Conservation (phyloP, 257 asterid genomes). For the Capsicum pubescens region DNA sequence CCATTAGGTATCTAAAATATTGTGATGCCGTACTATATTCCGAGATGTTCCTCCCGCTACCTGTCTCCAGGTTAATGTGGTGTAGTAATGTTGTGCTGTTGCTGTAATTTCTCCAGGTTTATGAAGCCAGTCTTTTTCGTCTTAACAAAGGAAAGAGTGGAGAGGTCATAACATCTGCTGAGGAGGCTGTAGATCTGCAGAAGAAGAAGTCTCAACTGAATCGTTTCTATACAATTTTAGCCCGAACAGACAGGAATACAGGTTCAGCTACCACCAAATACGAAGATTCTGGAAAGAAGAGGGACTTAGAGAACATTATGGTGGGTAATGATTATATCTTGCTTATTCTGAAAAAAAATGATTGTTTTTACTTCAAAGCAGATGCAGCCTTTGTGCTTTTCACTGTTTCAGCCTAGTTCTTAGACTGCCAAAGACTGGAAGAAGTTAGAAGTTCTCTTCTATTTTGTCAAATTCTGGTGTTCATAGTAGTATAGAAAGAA, state of each 20-base stretch:
- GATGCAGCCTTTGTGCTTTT: background rate
- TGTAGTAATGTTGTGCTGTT: constrained; percentile 2
- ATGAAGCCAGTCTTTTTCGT: constrained; percentile 94
- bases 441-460: background rate
- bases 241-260: constrained; percentile 62
- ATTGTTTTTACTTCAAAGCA: constrained; percentile 21
- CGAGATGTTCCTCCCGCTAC: background rate
- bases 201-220: constrained; percentile 77
- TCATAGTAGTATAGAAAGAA: constrained; percentile 16
- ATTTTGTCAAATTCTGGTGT: constrained; percentile 13
- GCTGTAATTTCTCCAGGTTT: constrained; percentile 56
- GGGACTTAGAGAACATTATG: constrained; percentile 81
- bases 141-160: constrained; percentile 72
- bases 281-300: constrained; percentile 70
- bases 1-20: constrained; percentile 10
- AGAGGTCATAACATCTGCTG: constrained; percentile 74
- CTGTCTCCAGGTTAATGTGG: constrained; percentile 10
- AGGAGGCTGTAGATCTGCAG: constrained; percentile 87
- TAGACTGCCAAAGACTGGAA: constrained; percentile 22
- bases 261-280: constrained; percentile 43
- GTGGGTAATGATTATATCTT: constrained; percentile 48
- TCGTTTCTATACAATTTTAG: constrained; percentile 71
- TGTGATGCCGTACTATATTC: constrained; percentile 27
- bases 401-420: constrained; percentile 9
- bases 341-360: background rate